phyloP scores from a whole-genome alignment of 2,329 filamentous ascomycete species.

The Tolypocladium tropicale region DNA sequence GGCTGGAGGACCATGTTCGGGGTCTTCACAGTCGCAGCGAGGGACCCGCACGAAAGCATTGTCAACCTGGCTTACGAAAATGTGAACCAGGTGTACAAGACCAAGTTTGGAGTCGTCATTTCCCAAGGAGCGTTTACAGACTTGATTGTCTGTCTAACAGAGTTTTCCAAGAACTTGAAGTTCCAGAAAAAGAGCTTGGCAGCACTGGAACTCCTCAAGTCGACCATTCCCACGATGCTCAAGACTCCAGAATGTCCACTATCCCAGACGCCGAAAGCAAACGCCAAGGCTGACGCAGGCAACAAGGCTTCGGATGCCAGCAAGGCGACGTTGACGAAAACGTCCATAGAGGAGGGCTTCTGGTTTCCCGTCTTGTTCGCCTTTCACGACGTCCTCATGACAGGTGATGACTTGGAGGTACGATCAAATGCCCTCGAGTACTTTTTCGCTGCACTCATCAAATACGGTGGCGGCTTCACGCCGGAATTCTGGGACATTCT shows the following conservation, averaged over 20 bases:
- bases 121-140: constrained; percentile 96
- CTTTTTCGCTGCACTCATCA: constrained; percentile 87
- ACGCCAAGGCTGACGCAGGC: constrained; percentile 31
- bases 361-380: constrained; percentile 98
- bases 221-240: constrained; percentile 88
- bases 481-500: constrained; percentile 97
- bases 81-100: constrained; percentile 90
- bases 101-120: constrained; percentile 90
- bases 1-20: constrained; percentile 99
- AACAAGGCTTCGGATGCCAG: constrained; percentile 30
- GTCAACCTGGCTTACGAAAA: constrained; percentile 97
- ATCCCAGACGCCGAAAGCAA: constrained; percentile 47
- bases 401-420: constrained; percentile 94
- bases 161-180: constrained; percentile 96
- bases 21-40: constrained; percentile 90
- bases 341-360: constrained; percentile 91
- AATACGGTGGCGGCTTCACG: constrained; percentile 84
- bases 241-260: constrained; percentile 91
- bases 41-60: constrained; percentile 88
- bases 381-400: constrained; percentile 99
- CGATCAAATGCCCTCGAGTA: constrained; percentile 86
- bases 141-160: constrained; percentile 88
- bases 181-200: constrained; percentile 98
- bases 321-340: constrained; percentile 55
- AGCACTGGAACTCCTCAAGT: constrained; percentile 89